phyloP scores from a whole-genome alignment of 495 filamentous ascomycete genomes.

The Lasiosphaeriaceae sp. region DNA sequence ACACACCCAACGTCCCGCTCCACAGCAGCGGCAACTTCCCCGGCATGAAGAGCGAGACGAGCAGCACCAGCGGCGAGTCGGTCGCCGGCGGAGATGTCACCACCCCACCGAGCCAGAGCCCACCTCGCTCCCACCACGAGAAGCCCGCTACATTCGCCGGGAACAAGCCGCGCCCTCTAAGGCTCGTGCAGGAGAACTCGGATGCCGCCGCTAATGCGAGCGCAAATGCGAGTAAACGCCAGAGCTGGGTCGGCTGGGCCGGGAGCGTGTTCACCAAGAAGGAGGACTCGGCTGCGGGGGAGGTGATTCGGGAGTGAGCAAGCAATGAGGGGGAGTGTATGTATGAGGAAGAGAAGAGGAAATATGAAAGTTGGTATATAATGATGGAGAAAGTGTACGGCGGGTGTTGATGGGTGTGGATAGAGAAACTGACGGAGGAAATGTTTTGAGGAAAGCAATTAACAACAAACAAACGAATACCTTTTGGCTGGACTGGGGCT shows the following conservation, averaged over 20 bases:
- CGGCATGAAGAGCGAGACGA: conserved; percentile 54
- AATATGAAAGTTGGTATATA: background rate
- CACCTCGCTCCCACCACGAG: conserved; percentile 54
- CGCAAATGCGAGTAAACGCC: conserved; percentile 41
- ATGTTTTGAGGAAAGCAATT: too few species aligned
- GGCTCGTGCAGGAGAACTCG: conserved; percentile 70
- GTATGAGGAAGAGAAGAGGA: background rate
- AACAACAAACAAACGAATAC: too few species aligned
- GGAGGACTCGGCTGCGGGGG: conserved; percentile 15
- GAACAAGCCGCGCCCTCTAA: conserved; percentile 76
- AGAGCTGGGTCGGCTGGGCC: conserved; percentile 57
- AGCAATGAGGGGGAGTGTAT: background rate
- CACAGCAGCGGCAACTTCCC: conserved; percentile 52
- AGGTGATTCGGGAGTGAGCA: background rate
- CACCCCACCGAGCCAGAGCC: conserved; percentile 53
- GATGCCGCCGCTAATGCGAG: conserved; percentile 33
- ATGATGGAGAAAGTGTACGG: background rate
- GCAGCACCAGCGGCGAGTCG: conserved; percentile 60
- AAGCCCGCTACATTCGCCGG: conserved; percentile 61
- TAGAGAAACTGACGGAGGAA: too few species aligned
- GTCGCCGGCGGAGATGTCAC: conserved; percentile 50
- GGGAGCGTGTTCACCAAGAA: conserved; percentile 39
- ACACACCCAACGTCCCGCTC: conserved; percentile 12
- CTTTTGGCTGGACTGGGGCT: too few species aligned
- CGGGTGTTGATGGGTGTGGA: too few species aligned